Evolutionary conservation across 148 eudicot genomes (phyloP).

Genomic region (Silene conica): DNA sequence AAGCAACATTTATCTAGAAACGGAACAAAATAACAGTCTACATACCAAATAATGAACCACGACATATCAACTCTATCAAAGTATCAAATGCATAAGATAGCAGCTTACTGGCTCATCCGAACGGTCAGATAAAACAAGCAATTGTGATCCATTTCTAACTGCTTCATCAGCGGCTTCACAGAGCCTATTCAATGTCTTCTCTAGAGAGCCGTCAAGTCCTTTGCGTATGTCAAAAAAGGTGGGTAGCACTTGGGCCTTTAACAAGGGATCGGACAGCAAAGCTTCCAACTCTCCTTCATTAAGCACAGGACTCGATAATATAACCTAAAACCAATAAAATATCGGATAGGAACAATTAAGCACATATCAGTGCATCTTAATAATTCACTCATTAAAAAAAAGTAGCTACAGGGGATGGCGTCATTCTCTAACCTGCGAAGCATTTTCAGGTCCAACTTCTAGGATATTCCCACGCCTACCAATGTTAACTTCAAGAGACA

Average conservation of each 20-base stretch:
- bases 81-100: neutral
- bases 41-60: neutral
- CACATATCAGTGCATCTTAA: conserved; percentile 14
- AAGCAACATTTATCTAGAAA: neutral
- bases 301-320: conserved; percentile 77
- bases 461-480: conserved; percentile 94
- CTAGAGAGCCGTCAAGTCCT: conserved; percentile 90
- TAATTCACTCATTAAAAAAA: neutral
- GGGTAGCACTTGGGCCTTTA: conserved; percentile 74
- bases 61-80: neutral
- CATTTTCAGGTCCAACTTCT: conserved; percentile 97
- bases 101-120: conserved; percentile 78
- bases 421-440: conserved; percentile 68
- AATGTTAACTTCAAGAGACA: conserved; percentile 96
- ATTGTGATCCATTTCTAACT: conserved; percentile 93
- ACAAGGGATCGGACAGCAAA: conserved; percentile 59
- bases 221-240: conserved; percentile 84
- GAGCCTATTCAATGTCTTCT: conserved; percentile 64
- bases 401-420: conserved; percentile 3
- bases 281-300: conserved; percentile 92
- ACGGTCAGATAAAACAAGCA: conserved; percentile 93
- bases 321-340: conserved; percentile 47
- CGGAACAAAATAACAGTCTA: conserved; percentile 1
- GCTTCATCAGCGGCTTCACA: conserved; percentile 99
- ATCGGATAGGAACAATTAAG: conserved; percentile 3